Conservation (phyloP, 2,329 filamentous ascomycete genomes). For the Aspergillus terreus region DNA sequence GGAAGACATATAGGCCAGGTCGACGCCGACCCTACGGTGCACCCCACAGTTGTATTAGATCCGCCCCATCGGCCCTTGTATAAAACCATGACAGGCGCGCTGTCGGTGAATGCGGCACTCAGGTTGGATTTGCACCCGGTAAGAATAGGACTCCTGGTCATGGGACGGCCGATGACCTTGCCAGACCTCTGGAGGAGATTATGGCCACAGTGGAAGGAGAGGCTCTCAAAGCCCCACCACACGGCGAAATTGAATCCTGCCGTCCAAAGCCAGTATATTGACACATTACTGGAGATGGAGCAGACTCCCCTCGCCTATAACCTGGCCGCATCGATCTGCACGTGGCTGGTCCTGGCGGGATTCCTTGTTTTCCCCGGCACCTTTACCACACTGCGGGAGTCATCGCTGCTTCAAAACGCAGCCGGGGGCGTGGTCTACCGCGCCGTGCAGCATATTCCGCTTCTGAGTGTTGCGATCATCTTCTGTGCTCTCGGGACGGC, state of each 20-base stretch:
- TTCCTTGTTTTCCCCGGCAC: slow-evolving; percentile 5
- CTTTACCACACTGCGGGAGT: slow-evolving; percentile 1
- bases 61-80: not conserved
- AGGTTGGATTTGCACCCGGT: not conserved
- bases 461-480: not conserved
- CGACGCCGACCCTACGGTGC: not conserved
- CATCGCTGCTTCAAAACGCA: not conserved
- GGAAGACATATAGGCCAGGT: not conserved
- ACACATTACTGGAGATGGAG: slow-evolving; percentile 5
- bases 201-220: not conserved
- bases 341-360: slow-evolving; percentile 3
- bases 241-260: not conserved
- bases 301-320: slow-evolving; percentile 2
- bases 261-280: not conserved
- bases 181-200: not conserved
- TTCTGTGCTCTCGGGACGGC: not conserved
- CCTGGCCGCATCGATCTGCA: not conserved
- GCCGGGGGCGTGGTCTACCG: not conserved
- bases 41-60: not conserved
- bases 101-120: not conserved
- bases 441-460: not conserved
- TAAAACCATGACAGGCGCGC: not conserved
- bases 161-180: not conserved
- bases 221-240: not conserved
- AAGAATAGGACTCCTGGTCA: not conserved